Evolutionary conservation across 495 filamentous ascomycete genomes (phyloP), one percentile per base, ranked within the genome.

Genomic region (Jackrogersella multiformis): DNA sequence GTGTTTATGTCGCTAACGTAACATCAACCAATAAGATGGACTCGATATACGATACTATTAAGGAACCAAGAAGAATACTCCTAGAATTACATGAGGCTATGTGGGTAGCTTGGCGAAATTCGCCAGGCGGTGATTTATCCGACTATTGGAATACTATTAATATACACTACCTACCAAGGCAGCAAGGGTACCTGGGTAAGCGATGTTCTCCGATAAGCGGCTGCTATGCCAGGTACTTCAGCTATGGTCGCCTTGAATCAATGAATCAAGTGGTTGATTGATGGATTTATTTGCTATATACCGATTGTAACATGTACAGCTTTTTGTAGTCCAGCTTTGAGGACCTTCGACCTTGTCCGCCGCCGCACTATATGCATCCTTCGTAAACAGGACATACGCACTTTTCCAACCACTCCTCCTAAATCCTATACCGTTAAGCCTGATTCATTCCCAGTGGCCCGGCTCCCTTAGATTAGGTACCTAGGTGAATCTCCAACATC

Each of bases 331-430:
- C 42, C 21, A 26, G 20, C 24, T 46, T 26, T n/a, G 42, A 13
- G 21, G 21, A 8, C 42, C 18, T 28, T 26, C 9, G 26, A n/a
- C n/a, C n/a, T n/a, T 46, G 20, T 21, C 23, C 18, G n/a, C 16
- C 48, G 12, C 9, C 32, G 20, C 48, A 2, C 9, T 35, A 30
- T 21, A 52, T 2, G 28, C 28, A 57, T 24, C 32, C 6, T 20
- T 13, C 16, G 16, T 30, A 36, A 39, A 59, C n/a, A 64, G 16
- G 52, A 57, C 53, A 49, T 36, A 24, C 49, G 5, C 39, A 51
- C 51, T 24, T 35, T 35, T 9, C 32, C 41, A 39, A 16, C 23
- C 20, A 38, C 32, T 49, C 48, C 34, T 10, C 39, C 20, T 20
- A 49, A 45, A n/a, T 26, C 28, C 20, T 6, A 36, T 18, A 42